These are phyloP conservation scores for Calonectria pauciramosa DNA, from an alignment of 2,329 filamentous ascomycete species.

Conservation along the genomic window DNA sequence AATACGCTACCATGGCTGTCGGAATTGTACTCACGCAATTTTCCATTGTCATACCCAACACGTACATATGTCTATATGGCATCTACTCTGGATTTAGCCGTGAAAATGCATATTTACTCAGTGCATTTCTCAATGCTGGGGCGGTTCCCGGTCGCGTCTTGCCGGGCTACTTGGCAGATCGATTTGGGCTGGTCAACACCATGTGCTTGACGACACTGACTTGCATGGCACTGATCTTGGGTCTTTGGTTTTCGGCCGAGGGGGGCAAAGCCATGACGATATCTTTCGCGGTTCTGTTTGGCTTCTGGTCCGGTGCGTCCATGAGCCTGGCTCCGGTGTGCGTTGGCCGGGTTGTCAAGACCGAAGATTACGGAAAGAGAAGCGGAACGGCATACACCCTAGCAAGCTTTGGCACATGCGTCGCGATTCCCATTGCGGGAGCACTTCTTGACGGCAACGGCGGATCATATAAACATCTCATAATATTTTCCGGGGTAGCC, in stretches of 20 bases:
- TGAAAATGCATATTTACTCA: slow-evolving; percentile 73
- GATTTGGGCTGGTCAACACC: slow-evolving; percentile 77
- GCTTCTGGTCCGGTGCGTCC: slow-evolving; percentile 78
- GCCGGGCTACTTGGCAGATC: slow-evolving; percentile 74
- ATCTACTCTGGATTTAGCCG: slow-evolving; percentile 60
- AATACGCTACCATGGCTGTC: slow-evolving; percentile 65
- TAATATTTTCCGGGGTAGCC: slow-evolving; percentile 19
- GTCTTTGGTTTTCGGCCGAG: slow-evolving; percentile 70
- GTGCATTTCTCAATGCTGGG: slow-evolving; percentile 79
- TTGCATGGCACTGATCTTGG: slow-evolving; percentile 62
- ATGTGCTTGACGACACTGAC: slow-evolving; percentile 70
- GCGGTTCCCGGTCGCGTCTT: slow-evolving; percentile 77
- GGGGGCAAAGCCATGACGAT: slow-evolving; percentile 62
- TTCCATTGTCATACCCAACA: slow-evolving; percentile 75
- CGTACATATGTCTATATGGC: slow-evolving; percentile 77
- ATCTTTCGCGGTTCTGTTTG: slow-evolving; percentile 75
- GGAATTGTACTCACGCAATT: slow-evolving; percentile 70
- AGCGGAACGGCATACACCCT: slow-evolving; percentile 79
- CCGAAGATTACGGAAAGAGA: slow-evolving; percentile 77
- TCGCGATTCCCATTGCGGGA: slow-evolving; percentile 71
- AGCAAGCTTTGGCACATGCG: slow-evolving; percentile 71
- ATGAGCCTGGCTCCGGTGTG: slow-evolving; percentile 81
- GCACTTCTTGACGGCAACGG: slow-evolving; percentile 37
- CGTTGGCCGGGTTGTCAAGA: slow-evolving; percentile 77
- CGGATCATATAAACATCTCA: slow-evolving; percentile 20